Evolutionary conservation across 768 basidiomycete genomes (phyloP).

Genomic region (Amyloporia xantha): DNA sequence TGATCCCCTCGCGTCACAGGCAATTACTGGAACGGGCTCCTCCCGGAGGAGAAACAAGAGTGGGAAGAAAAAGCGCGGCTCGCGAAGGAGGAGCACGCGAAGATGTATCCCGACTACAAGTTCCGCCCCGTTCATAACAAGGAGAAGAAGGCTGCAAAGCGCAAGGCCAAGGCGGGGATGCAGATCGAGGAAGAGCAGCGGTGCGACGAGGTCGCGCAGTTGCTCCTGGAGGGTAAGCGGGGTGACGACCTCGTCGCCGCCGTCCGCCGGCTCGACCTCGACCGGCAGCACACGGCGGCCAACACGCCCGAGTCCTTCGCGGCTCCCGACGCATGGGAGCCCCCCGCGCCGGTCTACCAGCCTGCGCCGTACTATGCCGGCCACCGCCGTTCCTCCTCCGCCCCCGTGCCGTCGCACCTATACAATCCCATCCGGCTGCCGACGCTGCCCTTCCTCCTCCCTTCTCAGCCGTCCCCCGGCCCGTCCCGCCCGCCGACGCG

Average conservation of each 20-base stretch:
- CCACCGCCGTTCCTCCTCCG: slow-evolving; percentile 48
- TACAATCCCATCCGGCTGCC: slow-evolving; percentile 39
- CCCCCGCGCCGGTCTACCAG: slow-evolving; percentile 3
- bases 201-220: slow-evolving; percentile 60
- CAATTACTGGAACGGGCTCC: slow-evolving; percentile 73
- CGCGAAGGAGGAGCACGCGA: slow-evolving; percentile 68
- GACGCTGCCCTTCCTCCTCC: slow-evolving; percentile 30
- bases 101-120: slow-evolving; percentile 68
- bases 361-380: slow-evolving; percentile 23
- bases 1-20: slow-evolving; percentile 48
- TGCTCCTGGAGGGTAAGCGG: slow-evolving; percentile 39
- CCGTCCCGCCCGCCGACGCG: slow-evolving; percentile 40
- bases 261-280: slow-evolving; percentile 37
- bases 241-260: slow-evolving; percentile 30
- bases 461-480: slow-evolving; percentile 18
- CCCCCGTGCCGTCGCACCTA: slow-evolving; percentile 42
- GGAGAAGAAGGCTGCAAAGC: slow-evolving; percentile 38
- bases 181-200: slow-evolving; percentile 28
- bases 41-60: slow-evolving; percentile 62
- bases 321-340: slow-evolving; percentile 6
- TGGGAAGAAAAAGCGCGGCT: slow-evolving; percentile 75
- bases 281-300: slow-evolving; percentile 12
- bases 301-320: slow-evolving; percentile 15
- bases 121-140: slow-evolving; percentile 58
- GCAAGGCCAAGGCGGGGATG: slow-evolving; percentile 33